phyloP scores from a whole-genome alignment of 306 rosid genomes.

The Aeschynomene evenia region DNA sequence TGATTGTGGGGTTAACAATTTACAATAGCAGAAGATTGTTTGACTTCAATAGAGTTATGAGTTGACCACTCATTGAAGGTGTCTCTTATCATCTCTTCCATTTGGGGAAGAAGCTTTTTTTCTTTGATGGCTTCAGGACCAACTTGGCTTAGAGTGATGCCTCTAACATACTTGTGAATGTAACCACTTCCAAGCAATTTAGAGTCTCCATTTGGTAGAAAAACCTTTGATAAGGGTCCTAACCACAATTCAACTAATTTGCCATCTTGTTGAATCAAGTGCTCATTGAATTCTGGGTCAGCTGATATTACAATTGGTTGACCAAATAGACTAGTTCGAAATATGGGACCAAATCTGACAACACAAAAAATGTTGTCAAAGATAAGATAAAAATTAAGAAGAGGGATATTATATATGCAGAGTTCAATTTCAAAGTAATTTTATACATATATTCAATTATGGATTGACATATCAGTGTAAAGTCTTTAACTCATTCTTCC shows the following conservation, averaged over 20 bases:
- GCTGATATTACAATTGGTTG: neutral
- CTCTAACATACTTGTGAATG: neutral
- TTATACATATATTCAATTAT: no score
- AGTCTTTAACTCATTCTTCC: no score
- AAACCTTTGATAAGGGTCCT: neutral
- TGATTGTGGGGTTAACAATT: neutral
- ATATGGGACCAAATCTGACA: constrained; percentile 2
- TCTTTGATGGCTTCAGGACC: neutral
- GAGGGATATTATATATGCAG: no score
- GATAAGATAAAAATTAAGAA: no score
- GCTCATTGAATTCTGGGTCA: neutral
- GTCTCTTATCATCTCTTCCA: neutral
- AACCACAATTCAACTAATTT: neutral
- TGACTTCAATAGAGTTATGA: neutral
- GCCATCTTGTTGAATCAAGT: neutral
- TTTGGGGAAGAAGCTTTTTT: neutral
- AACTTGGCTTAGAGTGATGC: neutral
- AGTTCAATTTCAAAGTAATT: no score
- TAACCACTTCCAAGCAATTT: neutral
- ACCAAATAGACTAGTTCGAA: constrained; percentile 12
- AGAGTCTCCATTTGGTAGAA: neutral
- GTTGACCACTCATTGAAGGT: neutral
- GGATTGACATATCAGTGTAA: no score
- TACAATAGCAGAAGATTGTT: neutral
- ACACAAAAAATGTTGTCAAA: neutral